A percentile compares a stretch with the other conserved stretches of the same genome.
These are phyloP conservation scores for Canariomyces notabilis DNA, from an alignment of 2,329 filamentous ascomycete species.

Conservation along the genomic window DNA sequence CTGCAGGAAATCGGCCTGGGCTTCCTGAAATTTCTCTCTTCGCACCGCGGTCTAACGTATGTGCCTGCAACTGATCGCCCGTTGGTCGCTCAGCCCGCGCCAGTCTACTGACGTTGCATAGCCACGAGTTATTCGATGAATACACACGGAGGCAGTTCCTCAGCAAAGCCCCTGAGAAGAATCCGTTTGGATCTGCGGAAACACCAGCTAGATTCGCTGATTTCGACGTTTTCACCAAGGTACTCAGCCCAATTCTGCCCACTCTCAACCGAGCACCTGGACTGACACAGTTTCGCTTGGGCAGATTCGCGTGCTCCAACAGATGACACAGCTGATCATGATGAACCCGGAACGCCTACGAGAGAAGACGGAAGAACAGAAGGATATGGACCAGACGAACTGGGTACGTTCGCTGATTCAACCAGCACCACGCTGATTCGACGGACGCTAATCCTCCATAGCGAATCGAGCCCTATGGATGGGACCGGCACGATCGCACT, in stretches of 20 bases:
- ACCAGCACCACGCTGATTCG: conserved; percentile 14
- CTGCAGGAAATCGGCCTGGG: conserved; percentile 79
- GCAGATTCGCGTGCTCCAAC: conserved; percentile 72
- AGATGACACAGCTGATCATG: conserved; percentile 85
- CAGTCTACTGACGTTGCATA: conserved; percentile 39
- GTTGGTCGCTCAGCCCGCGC: not conserved
- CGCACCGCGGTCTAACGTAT: conserved; percentile 86
- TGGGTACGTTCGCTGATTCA: conserved; percentile 64
- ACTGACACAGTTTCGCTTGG: conserved; percentile 1
- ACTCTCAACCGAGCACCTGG: not conserved
- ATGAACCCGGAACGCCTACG: conserved; percentile 81
- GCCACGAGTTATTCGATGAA: conserved; percentile 84
- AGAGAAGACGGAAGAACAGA: conserved; percentile 77
- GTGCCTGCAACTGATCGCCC: conserved; percentile 34
- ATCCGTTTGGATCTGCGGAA: conserved; percentile 81
- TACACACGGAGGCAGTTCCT: conserved; percentile 86
- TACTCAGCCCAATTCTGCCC: conserved; percentile 35
- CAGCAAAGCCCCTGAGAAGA: conserved; percentile 70
- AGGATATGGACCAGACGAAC: conserved; percentile 71
- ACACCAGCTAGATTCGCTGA: conserved; percentile 68
- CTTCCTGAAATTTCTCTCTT: conserved; percentile 88
- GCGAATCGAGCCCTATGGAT: conserved; percentile 79
- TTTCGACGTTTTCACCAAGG: conserved; percentile 78
- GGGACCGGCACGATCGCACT: conserved; percentile 78
- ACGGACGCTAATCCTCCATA: conserved; percentile 27